Evolutionary conservation across 108 stramenopile species (phyloP).

Genomic region (Phaeodactylum tricornutum): DNA sequence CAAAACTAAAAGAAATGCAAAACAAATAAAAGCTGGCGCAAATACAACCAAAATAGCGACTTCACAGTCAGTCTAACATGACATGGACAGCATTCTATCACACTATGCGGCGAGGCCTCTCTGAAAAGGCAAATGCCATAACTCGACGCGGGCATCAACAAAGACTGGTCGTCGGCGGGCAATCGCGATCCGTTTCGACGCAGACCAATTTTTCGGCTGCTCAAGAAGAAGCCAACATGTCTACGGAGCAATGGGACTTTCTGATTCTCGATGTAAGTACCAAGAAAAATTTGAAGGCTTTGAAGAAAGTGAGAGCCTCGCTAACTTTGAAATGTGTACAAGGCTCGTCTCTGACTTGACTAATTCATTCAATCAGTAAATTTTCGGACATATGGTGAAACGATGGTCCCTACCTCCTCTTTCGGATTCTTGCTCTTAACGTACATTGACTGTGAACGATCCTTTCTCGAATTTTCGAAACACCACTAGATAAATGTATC

Average conservation of each 20-base stretch:
- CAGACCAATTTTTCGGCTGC: no score
- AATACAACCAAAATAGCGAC: no score
- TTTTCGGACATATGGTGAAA: not conserved
- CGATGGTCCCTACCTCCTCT: not conserved
- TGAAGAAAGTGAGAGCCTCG: not conserved
- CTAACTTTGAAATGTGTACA: not conserved
- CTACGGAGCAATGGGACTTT: constrained; percentile 1
- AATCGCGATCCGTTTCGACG: not conserved
- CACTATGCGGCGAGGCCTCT: not conserved
- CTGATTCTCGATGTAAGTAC: constrained; percentile 4
- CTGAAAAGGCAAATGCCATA: not conserved
- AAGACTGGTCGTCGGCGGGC: not conserved
- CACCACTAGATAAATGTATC: no score
- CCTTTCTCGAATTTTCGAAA: not conserved
- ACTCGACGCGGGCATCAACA: constrained; percentile 1
- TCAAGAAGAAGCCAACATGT: no score
- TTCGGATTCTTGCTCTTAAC: not conserved
- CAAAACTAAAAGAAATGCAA: no score
- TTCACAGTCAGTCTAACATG: no score
- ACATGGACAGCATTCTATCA: not conserved
- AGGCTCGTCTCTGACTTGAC: not conserved
- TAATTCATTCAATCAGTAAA: not conserved
- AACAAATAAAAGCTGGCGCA: no score
- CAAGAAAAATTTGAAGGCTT: not conserved
- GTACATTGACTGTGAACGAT: no score